Conservation (phyloP, 2,329 filamentous ascomycete species). For the Monilinia aucupariae region DNA sequence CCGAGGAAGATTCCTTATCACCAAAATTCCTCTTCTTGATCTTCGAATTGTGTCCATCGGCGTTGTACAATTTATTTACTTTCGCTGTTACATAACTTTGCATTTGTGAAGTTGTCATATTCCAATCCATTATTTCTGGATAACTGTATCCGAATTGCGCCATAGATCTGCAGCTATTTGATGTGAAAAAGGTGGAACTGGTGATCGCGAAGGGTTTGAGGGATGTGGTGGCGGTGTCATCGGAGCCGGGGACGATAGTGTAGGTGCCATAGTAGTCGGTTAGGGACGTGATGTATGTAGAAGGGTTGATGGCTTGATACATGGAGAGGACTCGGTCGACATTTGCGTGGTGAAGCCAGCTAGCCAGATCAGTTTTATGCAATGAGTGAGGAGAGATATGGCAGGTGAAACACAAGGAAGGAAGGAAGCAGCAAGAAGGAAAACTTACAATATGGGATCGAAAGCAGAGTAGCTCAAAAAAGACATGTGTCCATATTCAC, state of each 20-base stretch:
- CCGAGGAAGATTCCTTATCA: background rate
- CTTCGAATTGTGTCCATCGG: slow-evolving; percentile 13
- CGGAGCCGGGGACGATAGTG: slow-evolving; percentile 24
- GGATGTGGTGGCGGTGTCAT: slow-evolving; percentile 29
- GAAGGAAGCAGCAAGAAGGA: background rate
- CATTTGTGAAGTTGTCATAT: slow-evolving; percentile 47
- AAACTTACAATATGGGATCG: slow-evolving; percentile 44
- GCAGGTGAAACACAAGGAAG: background rate
- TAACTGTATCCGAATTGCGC: slow-evolving; percentile 30
- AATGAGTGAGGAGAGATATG: background rate
- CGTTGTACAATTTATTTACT: slow-evolving; percentile 48
- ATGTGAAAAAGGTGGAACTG: slow-evolving; percentile 32
- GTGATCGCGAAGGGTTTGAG: slow-evolving; percentile 27
- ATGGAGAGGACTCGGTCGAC: slow-evolving; percentile 55
- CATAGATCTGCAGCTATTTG: slow-evolving; percentile 18
- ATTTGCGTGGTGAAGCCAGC: slow-evolving; percentile 51
- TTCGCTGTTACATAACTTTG: slow-evolving; percentile 56
- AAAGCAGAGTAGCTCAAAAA: slow-evolving; percentile 41
- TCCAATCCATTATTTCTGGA: slow-evolving; percentile 41
- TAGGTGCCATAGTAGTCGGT: slow-evolving; percentile 35
- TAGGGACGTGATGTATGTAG: slow-evolving; percentile 31
- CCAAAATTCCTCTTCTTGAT: background rate
- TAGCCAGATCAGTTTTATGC: slow-evolving; percentile 23
- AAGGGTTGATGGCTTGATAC: slow-evolving; percentile 42
- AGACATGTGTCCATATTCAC: slow-evolving; percentile 38